Evolutionary conservation across 2,329 filamentous ascomycete genomes (phyloP), one percentile per base, ranked within the genome.

Genomic region (Rachicladosporium sp.): DNA sequence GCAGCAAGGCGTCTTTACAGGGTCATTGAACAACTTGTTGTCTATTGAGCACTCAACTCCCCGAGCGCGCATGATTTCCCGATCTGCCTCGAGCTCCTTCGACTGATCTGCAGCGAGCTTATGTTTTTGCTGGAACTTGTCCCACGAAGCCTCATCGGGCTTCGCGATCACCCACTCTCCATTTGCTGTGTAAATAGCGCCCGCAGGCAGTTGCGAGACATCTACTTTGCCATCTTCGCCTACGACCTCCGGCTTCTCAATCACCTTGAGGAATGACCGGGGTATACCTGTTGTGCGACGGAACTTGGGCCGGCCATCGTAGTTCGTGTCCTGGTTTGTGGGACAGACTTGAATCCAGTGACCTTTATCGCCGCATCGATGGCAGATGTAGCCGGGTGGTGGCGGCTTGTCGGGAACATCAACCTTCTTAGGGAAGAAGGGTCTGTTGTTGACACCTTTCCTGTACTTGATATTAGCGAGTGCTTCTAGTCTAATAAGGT

Each of bases 1-100:
- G 73, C 91, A 98, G 76, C 91, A 98, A 51, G 91, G 89, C 59
- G 91, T 96, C 76, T 94, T 93, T 74, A 93, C 91, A 74, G 91
- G 89, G 63, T 95, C 86, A 78, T 93, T 80, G 68, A 96, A 95
- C 75, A 94, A 81, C 65, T 85, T 88, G 68, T 93, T 93, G 78
- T 96, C 91, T 72, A 96, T 82, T 50, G 87, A 75, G 71, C 91
- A 98, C 64, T 91, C 82, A 59, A 98, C 70, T 50, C 89, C 89
- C 55, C 76, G 80, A 62, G 91, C 83, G 65, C 86, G 81, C 53
- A 94, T 68, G 60, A 89, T 86, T 68, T 91, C 88, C 67, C 84
- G 82, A 57, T 79, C 84, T 48, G 78, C 76, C 38, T 78, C 78
- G 44, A 78, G 80, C 60, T 89, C 85, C 61, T 87, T 78, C 36